Base-by-base conservation (phyloP, 129 eudicot species). In the Rutidosis leptorrhynchoides region DNA sequence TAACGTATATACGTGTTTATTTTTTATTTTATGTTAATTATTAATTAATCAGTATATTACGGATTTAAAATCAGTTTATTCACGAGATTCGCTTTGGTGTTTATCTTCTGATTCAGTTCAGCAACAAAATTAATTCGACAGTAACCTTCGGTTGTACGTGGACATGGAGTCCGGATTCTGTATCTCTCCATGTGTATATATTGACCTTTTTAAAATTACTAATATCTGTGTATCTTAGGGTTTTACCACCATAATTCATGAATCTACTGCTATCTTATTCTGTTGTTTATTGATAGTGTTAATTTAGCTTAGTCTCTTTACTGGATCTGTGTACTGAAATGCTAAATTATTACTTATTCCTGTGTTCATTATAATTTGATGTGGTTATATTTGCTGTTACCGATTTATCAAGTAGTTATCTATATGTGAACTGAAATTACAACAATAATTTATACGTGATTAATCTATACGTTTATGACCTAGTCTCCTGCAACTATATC, bases 151-250 rank as follows among this genome's bases (percentile, higher is more conserved):
- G 63, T 58, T 58, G 63, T 26, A 26, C 20, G 37, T 58, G 40
- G 63, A 58, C 21, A 14, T 58, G 63, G 40, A 58, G 63, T 58
- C 4, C 28, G 21, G 63, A 28, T 56, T 22, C 58, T 52, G 2
- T 35, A 5, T 35, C 29, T 21, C 61, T 56, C 30, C 32, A 56
- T 27, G 20, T 57, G 27, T 57, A 25, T 57, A 8, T 20, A 12
- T 25, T 5, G 2, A 22, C 59, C 60, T 9, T 55, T 23, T 55
- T 10, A 24, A 21, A 55, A 52, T 19, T 20, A 52, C 27, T 51
- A 51, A 51, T 51, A 19, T 52, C 15, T 52, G 55, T 49, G 21
- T 52, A 20, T 20, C 17, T 20, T 52, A n/a, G 30, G 60, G 9
- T 55, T 21, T 55, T 55, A 17, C 28, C 29, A 24, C 60, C 11